Percentiles rank a stretch among this genome's conserved stretches.
These are phyloP conservation scores for Penicillium brasilianum DNA, from an alignment of 2,329 filamentous ascomycete species.

Conservation along the genomic window DNA sequence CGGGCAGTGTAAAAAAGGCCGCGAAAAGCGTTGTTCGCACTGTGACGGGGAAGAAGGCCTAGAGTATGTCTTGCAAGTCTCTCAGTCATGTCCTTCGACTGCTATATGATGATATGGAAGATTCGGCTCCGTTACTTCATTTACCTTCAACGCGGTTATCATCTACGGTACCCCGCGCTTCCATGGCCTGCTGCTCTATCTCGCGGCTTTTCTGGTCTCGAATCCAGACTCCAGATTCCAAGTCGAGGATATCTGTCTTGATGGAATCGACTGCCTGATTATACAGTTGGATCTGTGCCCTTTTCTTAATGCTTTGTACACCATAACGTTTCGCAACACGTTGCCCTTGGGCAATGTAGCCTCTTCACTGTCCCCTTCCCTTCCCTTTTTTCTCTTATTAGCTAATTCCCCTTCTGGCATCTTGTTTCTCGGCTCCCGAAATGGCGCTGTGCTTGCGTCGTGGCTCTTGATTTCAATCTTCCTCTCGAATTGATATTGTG, in stretches of 20 bases:
- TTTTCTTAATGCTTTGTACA: not conserved
- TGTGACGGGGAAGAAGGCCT: conserved; percentile 24
- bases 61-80: not conserved
- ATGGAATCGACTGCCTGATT: not conserved
- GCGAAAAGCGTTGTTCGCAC: conserved; percentile 24
- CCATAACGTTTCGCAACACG: conserved; percentile 1
- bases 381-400: not conserved
- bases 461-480: not conserved
- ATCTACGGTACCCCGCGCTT: not conserved
- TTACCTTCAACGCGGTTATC: not conserved
- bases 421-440: conserved; percentile 4
- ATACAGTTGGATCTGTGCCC: not conserved
- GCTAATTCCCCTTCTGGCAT: conserved; percentile 17
- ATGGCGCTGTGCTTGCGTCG: conserved; percentile 7
- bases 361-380: not conserved
- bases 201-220: not conserved
- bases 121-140: not conserved
- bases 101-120: not conserved
- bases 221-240: not conserved
- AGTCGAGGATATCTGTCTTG: not conserved
- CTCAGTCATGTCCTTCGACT: not conserved
- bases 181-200: not conserved
- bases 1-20: conserved; percentile 22
- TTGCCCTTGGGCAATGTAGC: not conserved
- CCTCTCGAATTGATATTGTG: not conserved